Evolutionary conservation across 2,329 filamentous ascomycete genomes (phyloP).

Genomic region (Aspergillus viridinutans): DNA sequence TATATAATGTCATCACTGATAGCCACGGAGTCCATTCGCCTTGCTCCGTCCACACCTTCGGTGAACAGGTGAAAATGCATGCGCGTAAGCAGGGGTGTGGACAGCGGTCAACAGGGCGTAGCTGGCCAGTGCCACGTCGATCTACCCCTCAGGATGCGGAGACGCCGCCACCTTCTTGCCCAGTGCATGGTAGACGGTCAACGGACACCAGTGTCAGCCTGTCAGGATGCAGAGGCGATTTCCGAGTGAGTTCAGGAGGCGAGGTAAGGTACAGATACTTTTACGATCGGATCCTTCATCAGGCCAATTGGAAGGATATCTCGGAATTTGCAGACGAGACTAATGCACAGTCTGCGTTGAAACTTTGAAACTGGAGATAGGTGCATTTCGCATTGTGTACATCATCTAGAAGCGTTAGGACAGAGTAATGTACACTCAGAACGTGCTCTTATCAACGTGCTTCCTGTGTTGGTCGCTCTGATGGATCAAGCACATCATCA

Average conservation of each 20-base stretch:
- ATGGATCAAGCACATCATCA: not conserved
- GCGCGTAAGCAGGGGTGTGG: not conserved
- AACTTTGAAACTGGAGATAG: not conserved
- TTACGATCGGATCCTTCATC: slow-evolving; percentile 5
- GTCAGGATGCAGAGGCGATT: slow-evolving; percentile 3
- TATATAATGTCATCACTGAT: not conserved
- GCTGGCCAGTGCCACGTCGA: not conserved
- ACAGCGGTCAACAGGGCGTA: not conserved
- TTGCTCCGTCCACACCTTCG: too few species aligned
- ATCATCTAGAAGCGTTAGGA: not conserved
- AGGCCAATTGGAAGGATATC: slow-evolving; percentile 1
- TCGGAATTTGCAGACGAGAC: not conserved
- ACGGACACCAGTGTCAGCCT: not conserved
- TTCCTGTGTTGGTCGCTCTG: not conserved
- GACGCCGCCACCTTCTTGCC: not conserved
- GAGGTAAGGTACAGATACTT: slow-evolving; percentile 9
- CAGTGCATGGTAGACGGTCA: not conserved
- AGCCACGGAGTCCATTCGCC: too few species aligned
- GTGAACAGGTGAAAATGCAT: not conserved
- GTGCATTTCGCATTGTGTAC: not conserved
- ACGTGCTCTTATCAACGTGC: not conserved
- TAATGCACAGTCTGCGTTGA: slow-evolving; percentile 3
- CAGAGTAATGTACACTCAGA: not conserved
- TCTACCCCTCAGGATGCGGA: not conserved
- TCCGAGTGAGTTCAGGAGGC: not conserved